phyloP scores from a whole-genome alignment of 139 green algal genomes.

The Coelastrella sp. region DNA sequence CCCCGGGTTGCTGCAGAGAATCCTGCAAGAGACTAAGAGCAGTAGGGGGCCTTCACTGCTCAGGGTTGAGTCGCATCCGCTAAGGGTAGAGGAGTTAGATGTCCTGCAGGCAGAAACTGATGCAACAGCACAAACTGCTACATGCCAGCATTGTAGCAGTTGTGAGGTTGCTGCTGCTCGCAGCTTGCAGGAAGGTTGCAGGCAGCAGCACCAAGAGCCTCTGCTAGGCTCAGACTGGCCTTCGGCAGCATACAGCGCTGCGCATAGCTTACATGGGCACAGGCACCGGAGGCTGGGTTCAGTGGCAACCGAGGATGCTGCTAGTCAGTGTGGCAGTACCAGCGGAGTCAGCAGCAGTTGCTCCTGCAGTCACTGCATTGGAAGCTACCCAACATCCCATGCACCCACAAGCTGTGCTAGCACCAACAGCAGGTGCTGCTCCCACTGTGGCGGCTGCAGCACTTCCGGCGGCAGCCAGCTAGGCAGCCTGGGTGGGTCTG shows the following conservation, averaged over 20 bases:
- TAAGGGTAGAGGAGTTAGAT: neutral
- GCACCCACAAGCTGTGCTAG: neutral
- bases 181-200: neutral
- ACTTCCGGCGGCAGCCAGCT: neutral
- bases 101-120: neutral
- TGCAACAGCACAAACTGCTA: neutral
- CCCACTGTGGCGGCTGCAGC: neutral
- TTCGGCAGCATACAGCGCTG: neutral
- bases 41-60: slow-evolving; percentile 7
- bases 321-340: neutral
- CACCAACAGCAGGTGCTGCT: slow-evolving; percentile 2
- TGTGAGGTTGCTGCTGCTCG: neutral
- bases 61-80: slow-evolving; percentile 16
- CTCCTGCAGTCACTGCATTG: neutral
- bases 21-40: slow-evolving; percentile 4
- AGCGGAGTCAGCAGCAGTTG: neutral
- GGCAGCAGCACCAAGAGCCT: neutral
- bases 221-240: slow-evolving; percentile 27
- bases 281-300: neutral
- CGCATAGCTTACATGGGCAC: neutral
- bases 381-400: neutral
- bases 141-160: neutral
- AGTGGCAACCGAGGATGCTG: neutral
- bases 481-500: slow-evolving; percentile 14
- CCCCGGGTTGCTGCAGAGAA: neutral